These are phyloP conservation scores for Termitomyces titanicus DNA, from an alignment of 768 basidiomycete species.

Conservation along the genomic window DNA sequence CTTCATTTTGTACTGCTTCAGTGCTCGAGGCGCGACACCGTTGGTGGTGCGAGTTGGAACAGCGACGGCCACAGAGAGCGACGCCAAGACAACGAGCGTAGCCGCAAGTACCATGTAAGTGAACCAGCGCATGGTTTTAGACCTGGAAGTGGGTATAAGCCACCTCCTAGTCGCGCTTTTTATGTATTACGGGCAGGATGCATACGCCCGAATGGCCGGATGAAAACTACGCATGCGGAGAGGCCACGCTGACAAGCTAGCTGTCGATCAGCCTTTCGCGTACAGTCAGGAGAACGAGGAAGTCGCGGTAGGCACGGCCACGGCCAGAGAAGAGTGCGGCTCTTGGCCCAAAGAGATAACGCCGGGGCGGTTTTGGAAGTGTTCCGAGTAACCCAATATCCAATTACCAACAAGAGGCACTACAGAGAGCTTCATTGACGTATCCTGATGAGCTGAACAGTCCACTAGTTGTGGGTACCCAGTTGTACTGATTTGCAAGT, in stretches of 20 bases:
- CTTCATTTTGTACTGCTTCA: slow-evolving; percentile 17
- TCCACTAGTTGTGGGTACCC: too few relatives aligned
- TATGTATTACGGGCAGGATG: slow-evolving; percentile 1
- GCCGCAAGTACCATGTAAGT: slow-evolving; percentile 1
- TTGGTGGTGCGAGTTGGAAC: slow-evolving; percentile 5
- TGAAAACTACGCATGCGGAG: slow-evolving; percentile 5
- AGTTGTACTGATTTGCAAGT: too few relatives aligned
- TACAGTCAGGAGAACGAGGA: slow-evolving; percentile 10
- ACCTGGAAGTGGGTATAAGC: not conserved
- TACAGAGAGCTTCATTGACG: slow-evolving; percentile 3
- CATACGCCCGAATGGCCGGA: slow-evolving; percentile 2
- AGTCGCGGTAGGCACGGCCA: slow-evolving; percentile 8
- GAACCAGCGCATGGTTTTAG: slow-evolving; percentile 9
- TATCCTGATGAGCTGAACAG: not conserved
- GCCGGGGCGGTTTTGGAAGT: not conserved
- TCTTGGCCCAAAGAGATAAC: slow-evolving; percentile 6
- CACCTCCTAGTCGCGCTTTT: slow-evolving; percentile 2
- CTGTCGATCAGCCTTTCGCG: slow-evolving; percentile 8
- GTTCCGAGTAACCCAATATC: not conserved
- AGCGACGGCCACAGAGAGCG: not conserved
- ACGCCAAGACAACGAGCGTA: slow-evolving; percentile 2
- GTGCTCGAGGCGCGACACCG: slow-evolving; percentile 1
- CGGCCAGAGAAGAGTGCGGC: slow-evolving; percentile 9
- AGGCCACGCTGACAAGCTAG: slow-evolving; percentile 8
- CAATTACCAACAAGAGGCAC: not conserved